Evolutionary conservation across 352 stramenopile genomes (phyloP), one percentile per base, ranked within the genome.

Genomic region (Lagenidium giganteum): DNA sequence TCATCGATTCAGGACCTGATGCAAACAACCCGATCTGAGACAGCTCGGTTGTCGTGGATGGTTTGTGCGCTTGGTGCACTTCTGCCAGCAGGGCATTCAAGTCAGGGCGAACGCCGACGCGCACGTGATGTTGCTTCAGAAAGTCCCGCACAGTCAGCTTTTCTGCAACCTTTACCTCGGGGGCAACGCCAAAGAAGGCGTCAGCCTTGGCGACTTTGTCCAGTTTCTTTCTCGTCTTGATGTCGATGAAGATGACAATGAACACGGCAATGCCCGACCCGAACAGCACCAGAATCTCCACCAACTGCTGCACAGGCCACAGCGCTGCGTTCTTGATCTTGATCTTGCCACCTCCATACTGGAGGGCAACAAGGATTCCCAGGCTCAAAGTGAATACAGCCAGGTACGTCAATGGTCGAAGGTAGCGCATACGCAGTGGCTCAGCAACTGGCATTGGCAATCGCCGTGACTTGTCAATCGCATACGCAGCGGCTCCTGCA

Each of bases 221-320:
- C n/a, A n/a, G n/a, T n/a, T n/a, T n/a, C n/a, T n/a, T n/a, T n/a
- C n/a, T n/a, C n/a, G n/a, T n/a, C n/a, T n/a, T n/a, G 8, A 23
- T 23, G 8, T 51, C 49, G 16, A 28, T 26, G 7, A 32, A 23
- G 3, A 52, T 31, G 25, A 35, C 41, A 8, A 14, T 17, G 8
- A 46, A 52, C 27, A 52, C 37, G 7, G 43, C 5, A 5, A 40
- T 21, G 4, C 30, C 25, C 2, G 26, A 38, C 4, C 16, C 42
- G 8, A 25, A 17, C 22, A 61, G 24, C 29, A 51, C 23, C 12
- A 36, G n/a, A 4, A 29, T 21, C 34, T 70, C 46, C 8, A 59
- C 33, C n/a, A 58, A 46, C 6, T 51, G 33, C 27, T 66, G 46
- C 14, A 66, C 21, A 8, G 44, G 42, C 60, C 60, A 69, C 5